Base-by-base conservation (phyloP, 345 rosid species). In the Lepidium sativum region DNA sequence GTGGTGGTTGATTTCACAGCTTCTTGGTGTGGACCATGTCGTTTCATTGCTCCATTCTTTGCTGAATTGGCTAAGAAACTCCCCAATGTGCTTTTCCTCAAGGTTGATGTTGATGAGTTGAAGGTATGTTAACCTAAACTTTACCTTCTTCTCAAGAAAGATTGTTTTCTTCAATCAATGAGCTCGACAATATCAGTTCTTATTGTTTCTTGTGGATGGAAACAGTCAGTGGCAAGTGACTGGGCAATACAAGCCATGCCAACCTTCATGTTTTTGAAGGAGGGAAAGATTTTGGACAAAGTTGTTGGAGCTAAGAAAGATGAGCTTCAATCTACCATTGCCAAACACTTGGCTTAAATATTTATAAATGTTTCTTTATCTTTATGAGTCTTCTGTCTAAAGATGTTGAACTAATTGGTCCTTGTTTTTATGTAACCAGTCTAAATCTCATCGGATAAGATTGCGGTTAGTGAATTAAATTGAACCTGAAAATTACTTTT, bases 1-100 rank as follows among this genome's bases (percentile, higher is more conserved):
- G 82, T 84, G 49, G 92, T 88, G 55, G 83, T 88, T 49, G 92
- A 83, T 79, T 88, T 88, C 77, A 84, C 96, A 55, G 92, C 96
- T 32, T 75, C 96, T 6, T 88, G 90, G 96, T 85, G 92, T 16
- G 89, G 86, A 58, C 92, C 96, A 8, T 84, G 96, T 69, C 92
- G 92, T 31, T 51, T 82, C 58, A 86, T 88, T 9, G 68, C 92
- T 17, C 92, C 96, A 21, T 77, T 84, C 73, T 73, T 86, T 52
- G 72, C 80, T 56, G 96, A 88, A 64, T 72, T 88, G 73, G 92
- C 96, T 51, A 86, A 78, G 90, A 82, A 76, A 55, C 55, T 78
- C 12, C 76, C 92, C 5, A 44, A 39, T 62, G 92, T 79, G 50
- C 50, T 69, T 29, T 88, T 86, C 68, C 83, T 86, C 16, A 85